Evolutionary conservation across 2,329 filamentous ascomycete genomes (phyloP).

Genomic region (Seiridium cupressi): DNA sequence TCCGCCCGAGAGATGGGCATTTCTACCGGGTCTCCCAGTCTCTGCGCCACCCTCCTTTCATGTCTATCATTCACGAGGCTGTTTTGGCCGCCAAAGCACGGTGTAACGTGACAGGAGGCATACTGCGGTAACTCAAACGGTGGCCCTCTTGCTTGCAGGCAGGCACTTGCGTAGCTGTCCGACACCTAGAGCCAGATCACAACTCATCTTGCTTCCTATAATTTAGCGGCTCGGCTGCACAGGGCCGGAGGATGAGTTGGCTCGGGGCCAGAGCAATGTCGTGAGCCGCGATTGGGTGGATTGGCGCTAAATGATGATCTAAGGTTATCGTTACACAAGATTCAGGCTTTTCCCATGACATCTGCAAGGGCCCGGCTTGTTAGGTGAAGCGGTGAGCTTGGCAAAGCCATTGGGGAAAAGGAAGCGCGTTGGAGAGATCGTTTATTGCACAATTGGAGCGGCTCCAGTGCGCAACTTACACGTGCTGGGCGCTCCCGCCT

Average conservation of each 20-base stretch:
- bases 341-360: neutral
- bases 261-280: neutral
- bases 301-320: neutral
- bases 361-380: neutral
- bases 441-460: no score
- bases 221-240: neutral
- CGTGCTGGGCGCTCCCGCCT: no score
- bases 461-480: no score
- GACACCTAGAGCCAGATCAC: neutral
- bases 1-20: neutral
- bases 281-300: no score
- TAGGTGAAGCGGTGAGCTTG: slow-evolving; percentile 1
- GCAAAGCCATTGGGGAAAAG: neutral
- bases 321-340: neutral
- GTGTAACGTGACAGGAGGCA: no score
- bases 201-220: neutral
- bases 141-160: no score
- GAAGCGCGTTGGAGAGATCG: no score
- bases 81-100: no score
- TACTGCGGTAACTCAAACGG: no score
- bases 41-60: slow-evolving; percentile 2
- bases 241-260: neutral
- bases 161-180: no score
- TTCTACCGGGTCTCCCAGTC: neutral
- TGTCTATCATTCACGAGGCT: neutral